Evolutionary conservation across 2,329 filamentous ascomycete species (phyloP), one percentile per base, ranked within the genome.

Genomic region (Cryphonectria radicalis): DNA sequence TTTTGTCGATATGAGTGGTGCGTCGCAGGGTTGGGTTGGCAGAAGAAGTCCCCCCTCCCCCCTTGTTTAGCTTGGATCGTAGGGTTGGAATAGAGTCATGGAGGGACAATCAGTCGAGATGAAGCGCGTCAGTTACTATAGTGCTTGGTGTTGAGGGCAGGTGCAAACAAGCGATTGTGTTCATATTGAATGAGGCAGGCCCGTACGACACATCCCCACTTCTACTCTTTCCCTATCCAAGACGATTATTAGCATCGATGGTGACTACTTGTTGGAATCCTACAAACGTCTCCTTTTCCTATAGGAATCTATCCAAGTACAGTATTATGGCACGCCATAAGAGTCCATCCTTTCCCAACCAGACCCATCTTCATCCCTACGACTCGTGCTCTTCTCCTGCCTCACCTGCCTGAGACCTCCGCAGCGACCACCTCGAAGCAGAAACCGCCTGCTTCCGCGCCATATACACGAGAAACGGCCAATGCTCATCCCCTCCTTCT

Each of bases 381-480:
- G 42, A n/a, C 66, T 10, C 10, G 6, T 53, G 22, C 46, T 50
- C 22, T 11, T 22, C 19, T 19, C 40, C 53, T 17, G 25, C 22
- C 28, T 59, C 67, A 59, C 50, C 50, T 40, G 22, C 46, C 19
- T 28, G 22, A 25, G 71, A 55, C 35, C 66, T 62, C n/a, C 63
- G 13, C 22, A 73, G 42, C n/a, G 71, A 69, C 71, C 71, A 73
- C 35, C 69, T 68, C 57, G 63, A 62, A 43, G 64, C 62, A 22
- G 66, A n/a, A 17, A 73, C 69, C 50, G 68, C 69, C 71, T 69
- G 69, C 66, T 73, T 73, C 13, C 71, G 66, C 32, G 63, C 66
- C 69, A 73, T 71, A 14, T 73, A 73, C 6, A 40, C 66, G 0
- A 73, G n/a, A 7, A 67, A 73, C 8, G 71, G 66, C 63, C 59